These are phyloP conservation scores for Trichocladium antarcticum DNA, from an alignment of 495 filamentous ascomycete genomes.

Conservation along the genomic window DNA sequence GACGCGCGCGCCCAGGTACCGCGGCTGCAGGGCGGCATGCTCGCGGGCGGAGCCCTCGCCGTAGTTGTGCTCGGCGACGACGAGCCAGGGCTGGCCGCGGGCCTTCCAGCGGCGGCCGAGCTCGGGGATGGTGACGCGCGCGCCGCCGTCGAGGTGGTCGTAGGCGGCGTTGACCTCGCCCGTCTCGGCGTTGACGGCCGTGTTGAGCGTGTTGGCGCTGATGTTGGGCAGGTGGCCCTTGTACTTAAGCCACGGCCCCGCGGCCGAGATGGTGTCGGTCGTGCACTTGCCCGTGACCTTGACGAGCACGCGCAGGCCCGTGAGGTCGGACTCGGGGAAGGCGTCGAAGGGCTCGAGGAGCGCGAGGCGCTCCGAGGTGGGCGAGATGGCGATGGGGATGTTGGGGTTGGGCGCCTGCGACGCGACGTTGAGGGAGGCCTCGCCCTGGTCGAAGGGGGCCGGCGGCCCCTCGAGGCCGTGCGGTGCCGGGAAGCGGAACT, in stretches of 20 bases:
- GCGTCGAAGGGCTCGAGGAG: constrained; percentile 81
- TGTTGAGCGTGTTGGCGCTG: constrained; percentile 89
- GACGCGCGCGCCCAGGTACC: constrained; percentile 80
- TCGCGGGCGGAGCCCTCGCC: constrained; percentile 91
- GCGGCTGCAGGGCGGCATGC: constrained; percentile 91
- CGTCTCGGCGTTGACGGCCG: constrained; percentile 82
- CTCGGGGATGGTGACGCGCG: constrained; percentile 61
- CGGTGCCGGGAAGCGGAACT: constrained; percentile 81
- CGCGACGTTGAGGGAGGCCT: constrained; percentile 61
- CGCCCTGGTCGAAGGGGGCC: constrained; percentile 69
- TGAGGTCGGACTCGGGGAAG: constrained; percentile 67
- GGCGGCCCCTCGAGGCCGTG: constrained; percentile 64
- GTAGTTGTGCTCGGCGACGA: constrained; percentile 96
- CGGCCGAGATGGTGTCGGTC: constrained; percentile 95
- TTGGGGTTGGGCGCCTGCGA: constrained; percentile 55
- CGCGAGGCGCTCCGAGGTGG: constrained; percentile 77
- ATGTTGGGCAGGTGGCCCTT: constrained; percentile 98
- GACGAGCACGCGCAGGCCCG: constrained; percentile 68
- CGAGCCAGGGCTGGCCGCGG: constrained; percentile 64
- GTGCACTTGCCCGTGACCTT: constrained; percentile 97
- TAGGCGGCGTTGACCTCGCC: constrained; percentile 86
- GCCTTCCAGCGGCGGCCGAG: constrained; percentile 72
- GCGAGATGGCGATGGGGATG: constrained; percentile 61
- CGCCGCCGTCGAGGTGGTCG: constrained; percentile 53
- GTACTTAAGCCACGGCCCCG: constrained; percentile 97